phyloP scores from a whole-genome alignment of 1,139 yeast species.

The Meyerozyma elateridarum region DNA sequence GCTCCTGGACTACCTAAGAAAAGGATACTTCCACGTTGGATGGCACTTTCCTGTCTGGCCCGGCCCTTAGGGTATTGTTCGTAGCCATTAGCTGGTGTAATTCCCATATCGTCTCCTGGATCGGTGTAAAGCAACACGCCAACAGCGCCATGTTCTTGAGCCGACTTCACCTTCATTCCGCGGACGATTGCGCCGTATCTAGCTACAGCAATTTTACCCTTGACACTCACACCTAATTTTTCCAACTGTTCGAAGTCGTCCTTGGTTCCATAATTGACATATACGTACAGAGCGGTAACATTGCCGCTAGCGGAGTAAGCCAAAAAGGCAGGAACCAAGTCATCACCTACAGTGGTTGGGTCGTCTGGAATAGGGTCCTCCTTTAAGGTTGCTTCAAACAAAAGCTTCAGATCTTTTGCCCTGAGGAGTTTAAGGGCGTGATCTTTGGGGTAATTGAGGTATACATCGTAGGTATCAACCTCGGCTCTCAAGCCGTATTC shows the following conservation, averaged over 20 bases:
- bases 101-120: slow-evolving; percentile 58
- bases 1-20: slow-evolving; percentile 58
- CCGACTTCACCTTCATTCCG: slow-evolving; percentile 65
- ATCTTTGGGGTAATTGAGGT: slow-evolving; percentile 48
- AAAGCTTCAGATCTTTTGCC: slow-evolving; percentile 8
- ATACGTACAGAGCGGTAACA: slow-evolving; percentile 53
- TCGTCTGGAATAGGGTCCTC: slow-evolving; percentile 13
- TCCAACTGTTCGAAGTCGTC: slow-evolving; percentile 47
- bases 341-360: slow-evolving; percentile 9
- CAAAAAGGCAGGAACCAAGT: slow-evolving; percentile 51
- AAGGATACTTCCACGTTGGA: slow-evolving; percentile 71
- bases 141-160: slow-evolving; percentile 57
- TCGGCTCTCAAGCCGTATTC: slow-evolving; percentile 55
- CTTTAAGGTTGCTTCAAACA: slow-evolving; percentile 10
- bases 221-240: slow-evolving; percentile 41
- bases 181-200: slow-evolving; percentile 60
- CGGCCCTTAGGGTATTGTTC: slow-evolving; percentile 62
- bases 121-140: slow-evolving; percentile 62
- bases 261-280: slow-evolving; percentile 57
- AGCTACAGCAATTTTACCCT: slow-evolving; percentile 53
- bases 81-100: slow-evolving; percentile 47
- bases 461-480: slow-evolving; percentile 54
- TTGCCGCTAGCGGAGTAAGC: slow-evolving; percentile 70
- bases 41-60: slow-evolving; percentile 57
- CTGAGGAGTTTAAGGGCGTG: slow-evolving; percentile 39